Evolutionary conservation across 2,329 filamentous ascomycete genomes (phyloP).

Genomic region (Alternaria tenuissima): DNA sequence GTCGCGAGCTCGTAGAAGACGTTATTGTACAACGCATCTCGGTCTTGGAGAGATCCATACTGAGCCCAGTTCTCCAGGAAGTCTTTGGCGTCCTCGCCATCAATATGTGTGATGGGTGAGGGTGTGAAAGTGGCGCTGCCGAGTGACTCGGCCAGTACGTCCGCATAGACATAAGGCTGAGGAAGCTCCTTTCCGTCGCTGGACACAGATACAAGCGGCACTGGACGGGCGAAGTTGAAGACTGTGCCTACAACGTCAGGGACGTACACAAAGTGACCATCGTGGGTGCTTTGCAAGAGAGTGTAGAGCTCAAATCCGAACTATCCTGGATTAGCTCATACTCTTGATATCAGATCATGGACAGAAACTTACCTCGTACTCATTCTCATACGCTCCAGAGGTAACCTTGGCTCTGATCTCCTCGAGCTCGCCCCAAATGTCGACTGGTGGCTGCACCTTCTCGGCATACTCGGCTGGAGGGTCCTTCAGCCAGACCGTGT

Average conservation of each 20-base stretch:
- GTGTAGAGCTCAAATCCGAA: conserved; percentile 45
- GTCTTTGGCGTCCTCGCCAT: conserved; percentile 62
- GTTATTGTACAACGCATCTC: conserved; percentile 65
- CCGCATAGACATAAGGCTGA: conserved; percentile 63
- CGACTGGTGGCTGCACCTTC: conserved; percentile 55
- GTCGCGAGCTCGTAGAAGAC: conserved; percentile 57
- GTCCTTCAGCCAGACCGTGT: conserved; percentile 54
- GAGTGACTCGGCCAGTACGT: conserved; percentile 55
- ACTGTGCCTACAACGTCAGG: conserved; percentile 62
- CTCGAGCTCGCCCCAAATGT: conserved; percentile 52
- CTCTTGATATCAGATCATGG: neutral
- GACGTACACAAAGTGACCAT: conserved; percentile 69
- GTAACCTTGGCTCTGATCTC: conserved; percentile 51
- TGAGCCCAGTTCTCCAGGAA: conserved; percentile 60
- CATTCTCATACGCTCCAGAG: conserved; percentile 49
- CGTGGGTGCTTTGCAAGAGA: conserved; percentile 65
- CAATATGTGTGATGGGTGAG: conserved; percentile 63
- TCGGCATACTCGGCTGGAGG: conserved; percentile 57
- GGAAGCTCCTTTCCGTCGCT: conserved; percentile 61
- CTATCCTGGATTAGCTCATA: conserved; percentile 24
- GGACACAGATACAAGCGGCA: conserved; percentile 67
- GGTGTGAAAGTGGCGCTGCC: conserved; percentile 54
- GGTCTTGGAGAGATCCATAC: conserved; percentile 62
- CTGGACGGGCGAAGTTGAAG: conserved; percentile 60
- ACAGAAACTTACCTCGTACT: conserved; percentile 47